These are phyloP conservation scores for Ophiostoma angusticollis DNA, from an alignment of 2,329 filamentous ascomycete genomes.

Conservation along the genomic window DNA sequence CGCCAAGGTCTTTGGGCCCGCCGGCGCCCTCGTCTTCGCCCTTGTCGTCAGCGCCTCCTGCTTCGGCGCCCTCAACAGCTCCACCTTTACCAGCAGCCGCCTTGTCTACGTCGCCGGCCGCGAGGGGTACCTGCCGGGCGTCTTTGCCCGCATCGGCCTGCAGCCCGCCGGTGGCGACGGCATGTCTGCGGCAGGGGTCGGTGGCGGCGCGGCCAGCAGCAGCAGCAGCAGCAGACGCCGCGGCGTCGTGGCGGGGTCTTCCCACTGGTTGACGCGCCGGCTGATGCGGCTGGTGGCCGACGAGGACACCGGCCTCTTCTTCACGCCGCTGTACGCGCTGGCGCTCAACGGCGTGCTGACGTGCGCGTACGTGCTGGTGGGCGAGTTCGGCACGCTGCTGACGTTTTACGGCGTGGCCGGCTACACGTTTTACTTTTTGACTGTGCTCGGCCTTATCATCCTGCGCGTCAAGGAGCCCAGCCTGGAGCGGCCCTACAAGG, in stretches of 20 bases:
- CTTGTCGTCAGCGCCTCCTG: slow-evolving; percentile 84
- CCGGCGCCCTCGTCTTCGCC: slow-evolving; percentile 72
- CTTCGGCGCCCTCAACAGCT: slow-evolving; percentile 88
- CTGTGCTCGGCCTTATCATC: slow-evolving; percentile 84
- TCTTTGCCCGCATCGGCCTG: slow-evolving; percentile 76
- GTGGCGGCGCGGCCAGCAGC: neutral
- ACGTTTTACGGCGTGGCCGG: slow-evolving; percentile 97
- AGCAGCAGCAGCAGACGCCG: neutral
- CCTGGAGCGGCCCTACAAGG: slow-evolving; percentile 81
- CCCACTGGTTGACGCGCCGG: slow-evolving; percentile 39
- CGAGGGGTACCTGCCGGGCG: slow-evolving; percentile 76
- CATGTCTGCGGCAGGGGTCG: too few species aligned
- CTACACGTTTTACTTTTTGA: slow-evolving; percentile 95
- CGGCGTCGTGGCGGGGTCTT: slow-evolving; percentile 1
- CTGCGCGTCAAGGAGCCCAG: slow-evolving; percentile 76
- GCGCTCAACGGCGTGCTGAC: slow-evolving; percentile 67
- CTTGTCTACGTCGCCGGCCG: slow-evolving; percentile 90
- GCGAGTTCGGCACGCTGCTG: slow-evolving; percentile 81
- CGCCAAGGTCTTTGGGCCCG: slow-evolving; percentile 71
- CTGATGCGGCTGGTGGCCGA: slow-evolving; percentile 58
- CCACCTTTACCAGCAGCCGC: slow-evolving; percentile 82
- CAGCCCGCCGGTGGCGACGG: too few species aligned
- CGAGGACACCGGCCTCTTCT: slow-evolving; percentile 68
- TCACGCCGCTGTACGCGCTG: slow-evolving; percentile 89
- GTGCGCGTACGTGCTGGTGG: slow-evolving; percentile 64